These are phyloP conservation scores for Fomitopsis schrenkii DNA, from an alignment of 1,284 basidiomycete species.

Conservation along the genomic window DNA sequence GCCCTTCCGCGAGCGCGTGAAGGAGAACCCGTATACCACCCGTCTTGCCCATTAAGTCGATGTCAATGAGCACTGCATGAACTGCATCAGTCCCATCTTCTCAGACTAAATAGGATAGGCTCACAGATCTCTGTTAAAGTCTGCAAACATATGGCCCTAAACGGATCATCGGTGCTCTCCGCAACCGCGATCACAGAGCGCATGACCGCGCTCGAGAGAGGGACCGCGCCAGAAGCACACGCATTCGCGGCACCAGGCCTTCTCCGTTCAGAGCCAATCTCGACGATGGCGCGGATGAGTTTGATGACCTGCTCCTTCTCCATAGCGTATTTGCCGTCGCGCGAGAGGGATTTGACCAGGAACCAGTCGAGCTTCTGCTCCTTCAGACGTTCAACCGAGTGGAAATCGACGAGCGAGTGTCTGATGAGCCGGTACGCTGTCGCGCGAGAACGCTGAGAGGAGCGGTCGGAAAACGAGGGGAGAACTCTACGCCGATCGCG, in stretches of 20 bases:
- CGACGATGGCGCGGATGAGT: slow-evolving; percentile 81
- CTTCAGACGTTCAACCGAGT: slow-evolving; percentile 56
- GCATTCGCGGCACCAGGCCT: slow-evolving; percentile 36
- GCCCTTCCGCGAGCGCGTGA: slow-evolving; percentile 84
- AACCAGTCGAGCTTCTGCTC: slow-evolving; percentile 81
- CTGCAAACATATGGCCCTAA: slow-evolving; percentile 81
- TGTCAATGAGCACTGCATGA: slow-evolving; percentile 73
- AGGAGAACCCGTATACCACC: slow-evolving; percentile 89
- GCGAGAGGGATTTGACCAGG: slow-evolving; percentile 82
- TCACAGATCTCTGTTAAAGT: slow-evolving; percentile 89
- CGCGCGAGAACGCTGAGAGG: slow-evolving; percentile 75
- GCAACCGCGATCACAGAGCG: slow-evolving; percentile 90
- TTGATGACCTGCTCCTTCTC: slow-evolving; percentile 97
- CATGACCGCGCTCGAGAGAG: slow-evolving; percentile 75
- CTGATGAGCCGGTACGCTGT: slow-evolving; percentile 86
- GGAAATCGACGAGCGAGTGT: slow-evolving; percentile 70
- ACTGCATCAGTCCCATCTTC: not conserved
- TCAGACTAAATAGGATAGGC: slow-evolving; percentile 21
- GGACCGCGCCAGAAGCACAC: slow-evolving; percentile 42
- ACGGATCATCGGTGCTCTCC: slow-evolving; percentile 89
- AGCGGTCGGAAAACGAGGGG: slow-evolving; percentile 73
- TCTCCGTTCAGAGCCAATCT: slow-evolving; percentile 58
- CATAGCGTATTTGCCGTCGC: slow-evolving; percentile 78
- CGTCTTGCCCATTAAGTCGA: slow-evolving; percentile 76
- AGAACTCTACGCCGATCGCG: slow-evolving; percentile 48